phyloP scores from a whole-genome alignment of 805 yeast genomes.

The Monosporozyma siamensis region DNA sequence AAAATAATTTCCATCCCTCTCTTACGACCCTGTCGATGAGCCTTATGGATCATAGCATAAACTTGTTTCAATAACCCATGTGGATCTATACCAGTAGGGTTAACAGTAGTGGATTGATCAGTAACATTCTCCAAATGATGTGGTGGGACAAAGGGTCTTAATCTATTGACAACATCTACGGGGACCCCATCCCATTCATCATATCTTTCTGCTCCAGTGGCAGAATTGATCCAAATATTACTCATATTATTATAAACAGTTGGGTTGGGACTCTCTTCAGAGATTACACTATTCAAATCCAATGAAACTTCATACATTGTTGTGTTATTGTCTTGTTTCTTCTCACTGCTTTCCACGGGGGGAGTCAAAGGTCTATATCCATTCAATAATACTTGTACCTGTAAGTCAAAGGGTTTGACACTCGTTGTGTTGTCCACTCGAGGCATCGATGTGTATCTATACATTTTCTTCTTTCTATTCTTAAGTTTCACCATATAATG shows the following conservation, averaged over 20 bases:
- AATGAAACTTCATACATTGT: conserved; percentile 1
- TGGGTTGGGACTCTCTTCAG: no score
- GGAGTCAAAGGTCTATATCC: conserved; percentile 28
- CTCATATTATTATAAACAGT: conserved; percentile 1
- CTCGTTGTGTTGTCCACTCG: conserved; percentile 23
- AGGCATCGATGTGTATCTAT: conserved; percentile 25
- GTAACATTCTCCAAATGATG: not conserved
- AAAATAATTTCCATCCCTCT: not conserved
- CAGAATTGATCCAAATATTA: conserved; percentile 28
- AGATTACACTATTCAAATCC: not conserved
- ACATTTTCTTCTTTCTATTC: conserved; percentile 4
- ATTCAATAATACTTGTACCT: conserved; percentile 19
- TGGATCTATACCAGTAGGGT: conserved; percentile 4
- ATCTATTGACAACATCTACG: conserved; percentile 20
- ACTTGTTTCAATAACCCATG: conserved; percentile 4
- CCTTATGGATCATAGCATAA: not conserved
- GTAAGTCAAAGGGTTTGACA: conserved; percentile 18
- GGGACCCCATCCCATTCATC: conserved; percentile 30
- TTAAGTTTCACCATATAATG: not conserved
- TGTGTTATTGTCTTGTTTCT: conserved; percentile 1
- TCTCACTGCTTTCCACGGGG: no score
- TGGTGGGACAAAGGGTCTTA: conserved; percentile 32
- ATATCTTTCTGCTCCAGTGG: conserved; percentile 30
- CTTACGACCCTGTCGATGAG: not conserved
- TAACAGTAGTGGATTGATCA: no score